phyloP scores from a whole-genome alignment of 768 basidiomycete genomes.

The Lactarius evosmus region DNA sequence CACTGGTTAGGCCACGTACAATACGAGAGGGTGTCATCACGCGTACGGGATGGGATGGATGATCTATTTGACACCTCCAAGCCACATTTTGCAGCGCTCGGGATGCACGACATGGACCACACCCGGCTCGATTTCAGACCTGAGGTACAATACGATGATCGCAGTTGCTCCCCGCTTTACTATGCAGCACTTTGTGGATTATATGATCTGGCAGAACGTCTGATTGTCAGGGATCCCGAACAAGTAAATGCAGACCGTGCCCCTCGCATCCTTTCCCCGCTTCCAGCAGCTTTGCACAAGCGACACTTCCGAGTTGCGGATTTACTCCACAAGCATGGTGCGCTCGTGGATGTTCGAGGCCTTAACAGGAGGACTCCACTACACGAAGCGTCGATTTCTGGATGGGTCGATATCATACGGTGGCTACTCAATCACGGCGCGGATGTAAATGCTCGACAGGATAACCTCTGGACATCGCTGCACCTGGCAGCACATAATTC shows the following conservation, averaged over 20 bases:
- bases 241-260: background rate
- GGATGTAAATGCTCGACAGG: background rate
- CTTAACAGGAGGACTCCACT: background rate
- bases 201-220: background rate
- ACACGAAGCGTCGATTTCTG: background rate
- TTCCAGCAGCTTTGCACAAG: background rate
- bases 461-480: background rate
- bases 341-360: background rate
- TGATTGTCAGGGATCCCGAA: background rate
- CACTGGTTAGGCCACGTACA: background rate
- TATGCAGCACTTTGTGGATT: background rate
- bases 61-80: background rate
- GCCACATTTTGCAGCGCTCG: background rate
- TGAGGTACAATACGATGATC: too few relatives aligned
- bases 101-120: background rate
- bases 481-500: background rate
- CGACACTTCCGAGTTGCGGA: background rate
- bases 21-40: background rate
- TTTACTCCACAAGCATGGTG: background rate
- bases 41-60: background rate
- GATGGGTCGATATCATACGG: background rate
- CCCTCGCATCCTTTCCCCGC: background rate
- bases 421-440: background rate
- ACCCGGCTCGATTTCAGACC: too few relatives aligned
- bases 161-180: too few relatives aligned